phyloP scores from a whole-genome alignment of 2,329 filamentous ascomycete species.

The Clonostachys rhizophaga region DNA sequence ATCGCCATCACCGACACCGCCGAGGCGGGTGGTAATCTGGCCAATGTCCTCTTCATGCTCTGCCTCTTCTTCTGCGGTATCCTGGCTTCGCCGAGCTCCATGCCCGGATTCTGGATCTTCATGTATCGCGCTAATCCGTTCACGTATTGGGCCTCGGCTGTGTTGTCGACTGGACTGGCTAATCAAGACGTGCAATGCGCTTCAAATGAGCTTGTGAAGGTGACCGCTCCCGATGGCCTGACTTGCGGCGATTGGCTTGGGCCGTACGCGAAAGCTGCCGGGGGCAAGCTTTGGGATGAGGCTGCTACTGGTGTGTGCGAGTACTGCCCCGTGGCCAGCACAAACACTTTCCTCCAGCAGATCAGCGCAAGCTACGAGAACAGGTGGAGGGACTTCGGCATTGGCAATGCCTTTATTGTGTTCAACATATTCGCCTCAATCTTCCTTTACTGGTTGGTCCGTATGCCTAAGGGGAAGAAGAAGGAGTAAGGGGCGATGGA shows the following conservation, averaged over 20 bases:
- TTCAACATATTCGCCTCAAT: slow-evolving; percentile 47
- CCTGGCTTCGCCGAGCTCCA: slow-evolving; percentile 48
- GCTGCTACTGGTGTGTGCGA: slow-evolving; percentile 40
- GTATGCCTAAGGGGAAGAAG: slow-evolving; percentile 26
- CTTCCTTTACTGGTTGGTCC: slow-evolving; percentile 43
- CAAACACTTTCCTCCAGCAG: slow-evolving; percentile 30
- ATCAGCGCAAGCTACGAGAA: slow-evolving; percentile 41
- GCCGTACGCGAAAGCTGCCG: slow-evolving; percentile 32
- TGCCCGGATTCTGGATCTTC: slow-evolving; percentile 70
- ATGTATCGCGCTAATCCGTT: slow-evolving; percentile 64
- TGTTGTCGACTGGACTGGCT: slow-evolving; percentile 19
- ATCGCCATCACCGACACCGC: slow-evolving; percentile 61
- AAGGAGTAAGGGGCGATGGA: no score
- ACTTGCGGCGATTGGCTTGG: slow-evolving; percentile 54
- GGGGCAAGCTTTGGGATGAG: slow-evolving; percentile 50
- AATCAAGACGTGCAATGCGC: slow-evolving; percentile 43
- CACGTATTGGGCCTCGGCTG: slow-evolving; percentile 19
- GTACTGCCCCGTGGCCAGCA: slow-evolving; percentile 34
- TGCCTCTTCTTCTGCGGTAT: slow-evolving; percentile 63
- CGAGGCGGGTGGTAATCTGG: slow-evolving; percentile 64
- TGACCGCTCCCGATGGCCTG: slow-evolving; percentile 48
- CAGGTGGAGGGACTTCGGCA: slow-evolving; percentile 53
- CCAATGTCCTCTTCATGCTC: slow-evolving; percentile 61
- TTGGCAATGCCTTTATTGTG: slow-evolving; percentile 47
- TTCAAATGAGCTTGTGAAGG: slow-evolving; percentile 56